Evolutionary conservation across 371 early-diverging fungal genomes (phyloP), one percentile per base, ranked within the genome.

Genomic region (Haplosporangium sp.): DNA sequence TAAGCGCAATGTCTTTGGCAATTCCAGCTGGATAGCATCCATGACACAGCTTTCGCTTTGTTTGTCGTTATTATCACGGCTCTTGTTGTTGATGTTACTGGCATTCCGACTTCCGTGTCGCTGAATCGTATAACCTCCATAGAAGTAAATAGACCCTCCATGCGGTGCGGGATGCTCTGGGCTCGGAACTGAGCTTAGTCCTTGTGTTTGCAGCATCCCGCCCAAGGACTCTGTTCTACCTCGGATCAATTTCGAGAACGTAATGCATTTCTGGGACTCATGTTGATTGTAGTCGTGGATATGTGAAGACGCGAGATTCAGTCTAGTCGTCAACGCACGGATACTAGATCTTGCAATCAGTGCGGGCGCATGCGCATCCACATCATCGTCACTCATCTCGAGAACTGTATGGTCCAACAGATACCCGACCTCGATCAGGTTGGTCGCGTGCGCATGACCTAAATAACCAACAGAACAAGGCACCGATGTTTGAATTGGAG

Each of bases 21-120:
- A 16, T 55, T 76, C 77, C 48, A 76, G 47, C n/a, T 76, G 77
- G 47, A 76, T 76, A 36, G 77, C 71, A 48, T 76, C 77, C 55
- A 64, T 60, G 0, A 61, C 38, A 7, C 16, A 10, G 9, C 14
- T n/a, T 38, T 42, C 18, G n/a, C 20, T 37, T 14, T 42, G 42
- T 18, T 41, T 23, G 14, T 36, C 38, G 0, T 18, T n/a, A 12
- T 11, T 20, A 8, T 43, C n/a, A 2, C 12, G 55, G 29, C 29
- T 4, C 29, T 4, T 29, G 29, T 29, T 29, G 29, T 29, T 29
- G 29, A 29, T 29, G 29, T 29, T 29, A 29, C 29, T 29, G 29
- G 29, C 29, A 23, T 66, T 56, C 5, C 55, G 55, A 20, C 59
- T 67, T 9, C 71, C 77, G 18, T 76, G 77, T 5, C 55, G 36